Evolutionary conservation across 2,329 filamentous ascomycete genomes (phyloP), one percentile per base, ranked within the genome.

Genomic region (Verticillium nonalfalfae): DNA sequence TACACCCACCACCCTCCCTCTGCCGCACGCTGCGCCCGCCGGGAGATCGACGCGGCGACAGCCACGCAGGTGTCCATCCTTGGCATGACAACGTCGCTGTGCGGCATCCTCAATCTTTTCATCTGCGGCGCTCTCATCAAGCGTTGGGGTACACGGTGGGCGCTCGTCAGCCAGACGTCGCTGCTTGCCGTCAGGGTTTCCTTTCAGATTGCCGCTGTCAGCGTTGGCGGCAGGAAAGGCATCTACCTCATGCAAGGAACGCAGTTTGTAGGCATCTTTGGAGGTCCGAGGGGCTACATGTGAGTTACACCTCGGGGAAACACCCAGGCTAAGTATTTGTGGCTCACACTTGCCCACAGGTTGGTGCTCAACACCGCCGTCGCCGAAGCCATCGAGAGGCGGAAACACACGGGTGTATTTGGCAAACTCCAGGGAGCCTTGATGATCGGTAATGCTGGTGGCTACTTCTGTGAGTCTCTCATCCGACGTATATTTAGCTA

Each of bases 211-310:
- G 64, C 90, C 33, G 88, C 86, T 4, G 86, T 91, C 11, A 73
- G 83, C 34, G 76, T 83, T 0, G 88, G 88, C 1, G 84, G 84
- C n/a, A 75, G 75, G 2, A 65, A 75, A 0, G 89, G 89, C n/a
- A 89, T 91, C 67, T 73, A 85, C 14, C 86, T 90, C 34, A 83
- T 91, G 35, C 89, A 91, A 71, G 73, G 74, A 33, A 88, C 84
- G 0, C 89, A 91, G 73, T 73, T 87, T 15, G 87, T 91, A 60
- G 90, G 86, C 0, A 77, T 90, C 15, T 65, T 91, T 2, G 89
- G 89, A 0, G 89, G 89, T 0, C 88, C 88, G 0, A 83, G 83
- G 0, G 89, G 89, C 0, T 91, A 90, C 67, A 81, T 90, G 74
- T 78, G 60, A 64, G 75, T 36, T 31, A 31, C 26, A 31, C 26